Conservation (phyloP, 73 alveolate species). For the Paramecium octaurelia region DNA sequence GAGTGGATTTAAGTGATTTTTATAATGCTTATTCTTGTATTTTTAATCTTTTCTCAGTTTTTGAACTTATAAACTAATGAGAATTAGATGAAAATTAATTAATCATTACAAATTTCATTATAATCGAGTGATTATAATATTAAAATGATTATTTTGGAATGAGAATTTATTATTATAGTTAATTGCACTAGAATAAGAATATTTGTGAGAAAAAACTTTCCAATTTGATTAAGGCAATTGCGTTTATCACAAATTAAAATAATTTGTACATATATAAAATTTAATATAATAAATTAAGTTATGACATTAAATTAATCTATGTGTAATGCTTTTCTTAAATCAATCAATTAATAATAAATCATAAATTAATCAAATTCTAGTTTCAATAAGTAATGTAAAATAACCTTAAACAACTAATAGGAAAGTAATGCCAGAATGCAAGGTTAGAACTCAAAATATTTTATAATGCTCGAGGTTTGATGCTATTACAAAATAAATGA, state of each 20-base stretch:
- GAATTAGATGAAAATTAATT: neutral
- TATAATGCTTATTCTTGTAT: neutral
- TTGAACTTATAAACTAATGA: neutral
- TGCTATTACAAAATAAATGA: neutral
- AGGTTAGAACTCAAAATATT: neutral
- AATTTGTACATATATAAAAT: neutral
- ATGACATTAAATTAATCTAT: neutral
- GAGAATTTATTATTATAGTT: neutral
- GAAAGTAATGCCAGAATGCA: neutral
- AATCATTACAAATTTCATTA: neutral
- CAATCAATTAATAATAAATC: neutral
- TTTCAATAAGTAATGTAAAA: neutral
- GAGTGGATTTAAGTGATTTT: neutral
- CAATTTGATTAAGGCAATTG: neutral
- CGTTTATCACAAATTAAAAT: neutral
- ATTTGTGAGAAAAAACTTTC: neutral
- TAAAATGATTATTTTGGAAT: neutral
- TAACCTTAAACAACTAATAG: neutral
- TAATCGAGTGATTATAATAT: neutral
- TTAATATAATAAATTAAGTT: neutral
- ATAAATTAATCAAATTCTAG: neutral
- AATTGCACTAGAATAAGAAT: neutral
- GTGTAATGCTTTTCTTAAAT: neutral
- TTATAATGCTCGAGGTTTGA: neutral
- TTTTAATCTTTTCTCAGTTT: neutral